Evolutionary conservation across 805 yeast species (phyloP).

Genomic region (Lipomyces sp.): DNA sequence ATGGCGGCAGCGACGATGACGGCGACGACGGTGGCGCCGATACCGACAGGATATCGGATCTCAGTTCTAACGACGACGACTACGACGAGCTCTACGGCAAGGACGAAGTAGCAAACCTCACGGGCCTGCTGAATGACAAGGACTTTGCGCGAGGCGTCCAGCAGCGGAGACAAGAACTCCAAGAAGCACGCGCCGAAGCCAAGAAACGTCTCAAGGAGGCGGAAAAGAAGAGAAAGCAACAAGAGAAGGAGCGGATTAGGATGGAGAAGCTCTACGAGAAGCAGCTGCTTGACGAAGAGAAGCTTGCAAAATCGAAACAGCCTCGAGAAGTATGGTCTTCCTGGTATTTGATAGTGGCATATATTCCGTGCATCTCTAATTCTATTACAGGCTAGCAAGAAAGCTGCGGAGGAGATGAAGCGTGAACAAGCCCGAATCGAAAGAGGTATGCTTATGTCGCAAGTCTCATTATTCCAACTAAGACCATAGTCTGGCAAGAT

Average conservation of each 20-base stretch:
- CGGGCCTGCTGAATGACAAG: slow-evolving; percentile 1
- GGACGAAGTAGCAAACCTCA: neutral
- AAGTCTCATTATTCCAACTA: neutral
- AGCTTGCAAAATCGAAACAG: neutral
- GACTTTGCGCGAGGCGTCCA: neutral
- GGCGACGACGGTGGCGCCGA: no score
- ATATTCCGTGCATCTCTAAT: no score
- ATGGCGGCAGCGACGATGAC: no score
- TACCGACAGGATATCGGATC: neutral
- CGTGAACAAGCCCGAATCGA: slow-evolving; percentile 24
- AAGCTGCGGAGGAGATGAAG: slow-evolving; percentile 27
- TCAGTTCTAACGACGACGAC: neutral
- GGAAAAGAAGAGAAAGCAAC: neutral
- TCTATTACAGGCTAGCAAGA: slow-evolving; percentile 22
- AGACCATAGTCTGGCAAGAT: neutral
- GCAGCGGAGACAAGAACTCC: neutral
- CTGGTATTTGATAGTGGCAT: no score
- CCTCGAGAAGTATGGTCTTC: slow-evolving; percentile 1
- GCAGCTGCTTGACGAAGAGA: neutral
- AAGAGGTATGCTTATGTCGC: slow-evolving; percentile 10
- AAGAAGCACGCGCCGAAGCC: neutral
- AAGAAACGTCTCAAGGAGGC: neutral
- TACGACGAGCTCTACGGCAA: neutral
- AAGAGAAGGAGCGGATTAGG: slow-evolving; percentile 1
- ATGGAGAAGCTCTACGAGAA: slow-evolving; percentile 6